Evolutionary conservation across 2,329 filamentous ascomycete genomes (phyloP).

Genomic region (Fusarium agapanthi): DNA sequence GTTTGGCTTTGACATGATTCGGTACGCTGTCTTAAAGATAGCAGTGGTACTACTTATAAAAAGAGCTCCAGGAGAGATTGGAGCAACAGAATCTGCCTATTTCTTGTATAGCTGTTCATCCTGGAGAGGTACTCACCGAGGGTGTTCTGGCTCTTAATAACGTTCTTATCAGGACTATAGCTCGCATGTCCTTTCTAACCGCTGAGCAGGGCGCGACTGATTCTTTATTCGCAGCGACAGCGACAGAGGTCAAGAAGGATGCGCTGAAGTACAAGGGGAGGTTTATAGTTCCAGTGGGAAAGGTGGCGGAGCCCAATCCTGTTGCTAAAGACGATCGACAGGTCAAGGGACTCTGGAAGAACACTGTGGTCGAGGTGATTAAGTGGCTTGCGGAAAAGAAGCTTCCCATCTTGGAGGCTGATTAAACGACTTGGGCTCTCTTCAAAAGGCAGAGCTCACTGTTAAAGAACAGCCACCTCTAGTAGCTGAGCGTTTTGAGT

Average conservation of each 20-base stretch:
- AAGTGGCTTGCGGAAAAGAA: fast-evolving
- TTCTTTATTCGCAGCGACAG: not conserved
- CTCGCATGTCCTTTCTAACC: fast-evolving
- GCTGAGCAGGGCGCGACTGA: not conserved
- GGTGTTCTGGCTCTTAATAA: not conserved
- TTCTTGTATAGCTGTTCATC: not conserved
- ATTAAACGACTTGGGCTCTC: too few relatives aligned
- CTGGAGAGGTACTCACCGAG: not conserved
- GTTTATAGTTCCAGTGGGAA: not conserved
- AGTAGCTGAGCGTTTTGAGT: too few relatives aligned
- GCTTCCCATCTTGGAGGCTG: fast-evolving
- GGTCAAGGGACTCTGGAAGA: not conserved
- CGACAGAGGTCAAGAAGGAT: fast-evolving
- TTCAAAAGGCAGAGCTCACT: too few relatives aligned
- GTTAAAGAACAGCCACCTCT: too few relatives aligned
- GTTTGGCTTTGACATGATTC: not conserved
- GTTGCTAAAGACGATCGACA: not conserved
- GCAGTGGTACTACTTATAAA: fast-evolving
- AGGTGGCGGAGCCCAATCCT: not conserved
- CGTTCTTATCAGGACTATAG: not conserved
- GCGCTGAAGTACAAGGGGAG: not conserved
- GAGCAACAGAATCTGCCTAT: fast-evolving
- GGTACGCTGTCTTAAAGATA: fast-evolving
- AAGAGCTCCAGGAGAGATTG: fast-evolving
- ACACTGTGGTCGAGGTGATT: not conserved